Percentiles rank a stretch among this genome's conserved stretches.
These are phyloP conservation scores for Xylogone sp. DNA, from an alignment of 2,329 filamentous ascomycete genomes.

Conservation along the genomic window DNA sequence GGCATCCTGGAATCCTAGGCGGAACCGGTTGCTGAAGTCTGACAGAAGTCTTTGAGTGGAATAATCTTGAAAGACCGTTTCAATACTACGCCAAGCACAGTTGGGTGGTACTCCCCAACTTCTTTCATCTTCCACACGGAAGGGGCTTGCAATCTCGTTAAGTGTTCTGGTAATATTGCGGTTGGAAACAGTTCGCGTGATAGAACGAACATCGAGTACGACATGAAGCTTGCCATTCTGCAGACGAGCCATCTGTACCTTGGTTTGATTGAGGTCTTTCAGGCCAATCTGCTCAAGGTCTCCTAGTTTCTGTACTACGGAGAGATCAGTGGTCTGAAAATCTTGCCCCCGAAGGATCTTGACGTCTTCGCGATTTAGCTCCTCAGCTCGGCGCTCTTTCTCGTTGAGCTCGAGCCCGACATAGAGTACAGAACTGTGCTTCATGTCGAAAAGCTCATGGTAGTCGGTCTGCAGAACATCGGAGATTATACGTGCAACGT, in stretches of 20 bases:
- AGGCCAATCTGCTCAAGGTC: slow-evolving; percentile 38
- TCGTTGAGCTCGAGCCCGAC: slow-evolving; percentile 38
- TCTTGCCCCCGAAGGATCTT: slow-evolving; percentile 39
- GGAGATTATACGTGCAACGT: slow-evolving; percentile 32
- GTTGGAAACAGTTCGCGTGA: slow-evolving; percentile 36
- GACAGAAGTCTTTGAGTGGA: too few species aligned
- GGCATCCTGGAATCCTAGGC: too few species aligned
- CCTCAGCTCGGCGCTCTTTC: slow-evolving; percentile 33
- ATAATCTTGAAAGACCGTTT: slow-evolving; percentile 31
- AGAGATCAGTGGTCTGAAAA: slow-evolving; percentile 39
- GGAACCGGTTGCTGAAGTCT: too few species aligned
- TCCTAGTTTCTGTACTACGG: slow-evolving; percentile 31
- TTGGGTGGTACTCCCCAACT: slow-evolving; percentile 37
- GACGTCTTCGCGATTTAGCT: slow-evolving; percentile 34
- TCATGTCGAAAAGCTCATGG: slow-evolving; percentile 44
- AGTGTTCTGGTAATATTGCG: slow-evolving; percentile 35
- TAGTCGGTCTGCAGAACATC: slow-evolving; percentile 43
- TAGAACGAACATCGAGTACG: slow-evolving; percentile 30
- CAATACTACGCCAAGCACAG: slow-evolving; percentile 37
- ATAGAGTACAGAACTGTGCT: slow-evolving; percentile 38
- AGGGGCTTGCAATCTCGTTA: slow-evolving; percentile 37
- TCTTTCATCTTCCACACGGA: slow-evolving; percentile 24
- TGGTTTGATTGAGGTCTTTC: slow-evolving; percentile 31
- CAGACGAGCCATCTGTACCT: slow-evolving; percentile 38
- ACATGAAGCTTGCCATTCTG: slow-evolving; percentile 42